Conservation (phyloP, 495 filamentous ascomycete genomes). For the Glonium stellatum region DNA sequence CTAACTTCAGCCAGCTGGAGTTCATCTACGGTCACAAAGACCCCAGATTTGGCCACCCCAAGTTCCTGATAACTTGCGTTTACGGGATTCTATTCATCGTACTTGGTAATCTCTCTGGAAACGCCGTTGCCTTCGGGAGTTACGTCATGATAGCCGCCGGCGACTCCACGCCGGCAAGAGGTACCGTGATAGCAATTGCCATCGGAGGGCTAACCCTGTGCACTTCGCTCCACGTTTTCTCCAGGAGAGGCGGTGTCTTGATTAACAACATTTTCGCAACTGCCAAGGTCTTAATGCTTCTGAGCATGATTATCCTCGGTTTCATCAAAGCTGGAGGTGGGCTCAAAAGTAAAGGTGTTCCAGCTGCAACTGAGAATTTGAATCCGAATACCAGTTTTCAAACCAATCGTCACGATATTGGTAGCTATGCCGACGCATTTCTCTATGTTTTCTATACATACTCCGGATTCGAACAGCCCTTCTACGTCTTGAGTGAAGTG, state of each 20-base stretch:
- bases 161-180: background rate
- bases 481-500: constrained; percentile 44
- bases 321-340: constrained; percentile 24
- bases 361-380: background rate
- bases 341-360: constrained; percentile 1
- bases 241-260: constrained; percentile 43
- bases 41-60: constrained; percentile 36
- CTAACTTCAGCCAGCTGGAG: constrained; percentile 34
- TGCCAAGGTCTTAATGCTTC: constrained; percentile 42
- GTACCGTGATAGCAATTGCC: constrained; percentile 39
- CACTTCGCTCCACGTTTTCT: constrained; percentile 43
- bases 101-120: constrained; percentile 44
- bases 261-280: constrained; percentile 47
- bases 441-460: constrained; percentile 37
- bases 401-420: background rate
- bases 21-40: constrained; percentile 34
- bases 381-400: background rate
- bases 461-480: constrained; percentile 40
- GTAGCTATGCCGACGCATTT: constrained; percentile 32
- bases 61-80: constrained; percentile 27
- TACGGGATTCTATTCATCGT: constrained; percentile 43
- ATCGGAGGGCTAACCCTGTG: constrained; percentile 36
- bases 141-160: constrained; percentile 35
- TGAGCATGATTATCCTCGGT: constrained; percentile 38
- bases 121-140: constrained; percentile 40